A percentile compares a stretch with the other conserved stretches of the same genome.
phyloP scores from a whole-genome alignment of 2,329 filamentous ascomycete species.

The Ophiocordyceps robertsii region DNA sequence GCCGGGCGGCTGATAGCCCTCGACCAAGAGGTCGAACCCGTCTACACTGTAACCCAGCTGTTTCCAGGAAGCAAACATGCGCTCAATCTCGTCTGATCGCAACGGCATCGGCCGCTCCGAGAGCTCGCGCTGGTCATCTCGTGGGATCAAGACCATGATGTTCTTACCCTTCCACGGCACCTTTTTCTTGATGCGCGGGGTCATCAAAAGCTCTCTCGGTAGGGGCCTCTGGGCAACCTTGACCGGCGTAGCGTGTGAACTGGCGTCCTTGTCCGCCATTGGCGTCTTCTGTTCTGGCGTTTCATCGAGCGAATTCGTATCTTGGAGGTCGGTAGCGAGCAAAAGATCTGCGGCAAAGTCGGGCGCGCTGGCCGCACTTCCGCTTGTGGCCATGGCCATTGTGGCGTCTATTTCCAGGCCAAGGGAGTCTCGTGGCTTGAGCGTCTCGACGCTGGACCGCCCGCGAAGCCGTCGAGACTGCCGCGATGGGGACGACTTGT shows the following conservation, averaged over 20 bases:
- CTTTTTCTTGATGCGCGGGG: constrained; percentile 55
- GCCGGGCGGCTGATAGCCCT: constrained; percentile 22
- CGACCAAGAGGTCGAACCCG: constrained; percentile 53
- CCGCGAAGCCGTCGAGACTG: constrained; percentile 27
- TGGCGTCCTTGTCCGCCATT: constrained; percentile 10
- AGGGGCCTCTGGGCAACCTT: constrained; percentile 20
- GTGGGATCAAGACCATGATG: constrained; percentile 56
- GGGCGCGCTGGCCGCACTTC: constrained; percentile 3
- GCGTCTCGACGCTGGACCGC: constrained; percentile 43
- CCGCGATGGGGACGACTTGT: constrained; percentile 8
- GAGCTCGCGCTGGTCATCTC: constrained; percentile 51
- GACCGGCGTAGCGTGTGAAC: constrained; percentile 20
- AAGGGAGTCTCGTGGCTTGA: constrained; percentile 23
- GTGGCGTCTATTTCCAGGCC: constrained; percentile 14
- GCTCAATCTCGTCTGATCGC: constrained; percentile 37
- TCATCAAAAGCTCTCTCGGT: constrained; percentile 26
- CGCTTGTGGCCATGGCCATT: constrained; percentile 18
- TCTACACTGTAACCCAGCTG: constrained; percentile 54
- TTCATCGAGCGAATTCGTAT: constrained; percentile 5
- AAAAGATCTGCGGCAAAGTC: constrained; percentile 6
- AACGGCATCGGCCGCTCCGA: constrained; percentile 41
- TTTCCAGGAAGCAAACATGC: constrained; percentile 54
- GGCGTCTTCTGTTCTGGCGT: constrained; percentile 1
- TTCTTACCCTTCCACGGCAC: constrained; percentile 64
- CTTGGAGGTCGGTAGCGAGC: constrained; percentile 11